Conservation (phyloP, 2,329 filamentous ascomycete genomes). For the Talaromyces sp. region DNA sequence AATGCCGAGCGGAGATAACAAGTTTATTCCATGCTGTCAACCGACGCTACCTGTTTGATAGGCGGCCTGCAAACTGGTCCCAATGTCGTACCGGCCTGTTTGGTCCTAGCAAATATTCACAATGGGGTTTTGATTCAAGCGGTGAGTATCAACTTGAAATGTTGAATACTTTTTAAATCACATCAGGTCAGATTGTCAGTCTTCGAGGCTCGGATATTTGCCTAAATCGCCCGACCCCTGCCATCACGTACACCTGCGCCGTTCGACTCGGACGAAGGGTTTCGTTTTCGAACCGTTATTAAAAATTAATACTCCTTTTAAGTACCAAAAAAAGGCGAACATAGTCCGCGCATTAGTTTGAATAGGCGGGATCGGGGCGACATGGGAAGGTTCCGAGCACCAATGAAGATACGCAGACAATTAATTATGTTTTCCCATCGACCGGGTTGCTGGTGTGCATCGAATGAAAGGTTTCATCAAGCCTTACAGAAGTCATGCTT, state of each 20-base stretch:
- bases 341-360: background rate
- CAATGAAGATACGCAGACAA: background rate
- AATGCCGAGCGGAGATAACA: background rate
- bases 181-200: background rate
- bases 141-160: background rate
- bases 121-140: background rate
- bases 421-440: background rate
- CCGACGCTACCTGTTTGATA: background rate
- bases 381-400: background rate
- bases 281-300: background rate
- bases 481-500: background rate
- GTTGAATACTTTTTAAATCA: background rate
- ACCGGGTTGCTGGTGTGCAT: background rate
- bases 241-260: background rate
- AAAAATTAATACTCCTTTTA: background rate
- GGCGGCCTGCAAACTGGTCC: background rate
- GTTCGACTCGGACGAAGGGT: background rate
- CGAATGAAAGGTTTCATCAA: background rate
- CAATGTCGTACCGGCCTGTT: background rate
- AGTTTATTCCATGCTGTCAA: background rate
- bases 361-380: background rate
- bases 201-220: background rate
- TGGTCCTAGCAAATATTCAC: background rate
- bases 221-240: background rate
- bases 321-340: background rate